Evolutionary conservation across 495 filamentous ascomycete genomes (phyloP), one percentile per base, ranked within the genome.

Genomic region (Tuber microsphaerosporum): DNA sequence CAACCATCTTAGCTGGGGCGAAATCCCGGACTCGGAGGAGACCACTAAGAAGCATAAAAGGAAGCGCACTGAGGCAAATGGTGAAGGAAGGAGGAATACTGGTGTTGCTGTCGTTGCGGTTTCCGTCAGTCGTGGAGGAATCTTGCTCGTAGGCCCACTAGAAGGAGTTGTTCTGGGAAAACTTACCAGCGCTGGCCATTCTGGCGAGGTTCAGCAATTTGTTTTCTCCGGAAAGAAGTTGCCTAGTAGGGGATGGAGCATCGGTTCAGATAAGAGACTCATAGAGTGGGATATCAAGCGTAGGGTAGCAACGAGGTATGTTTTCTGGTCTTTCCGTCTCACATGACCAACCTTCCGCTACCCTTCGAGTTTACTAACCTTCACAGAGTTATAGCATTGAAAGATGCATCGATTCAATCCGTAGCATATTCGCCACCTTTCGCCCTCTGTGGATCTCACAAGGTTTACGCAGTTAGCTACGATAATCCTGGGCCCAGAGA

Each of bases 281-380:
- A 85, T 90, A 16, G 88, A 89, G 79, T 90, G 88, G 88, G 87
- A 90, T 81, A 79, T 89, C 74, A 83, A 79, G 72, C 86, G 85
- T 17, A 85, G 85, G 75, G 83, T 85, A 79, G 85, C 82, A 71
- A 77, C 86, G 70, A 86, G 84, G 88, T 89, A 84, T 73, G 84
- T 70, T 7, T 69, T 51, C 86, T 87, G 82, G 71, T 82, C 48
- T 20, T 31, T 69, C 44, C 46, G 39, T 71, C 44, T 69, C 8
- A 39, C 39, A 22, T 22, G 46, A 19, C 37, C 70, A 41, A 41
- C 4, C 39, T 6, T 41, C 39, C 39, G 5, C 39, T 41, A 41
- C 39, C 39, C 34, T 34, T 26, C 31, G 8, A 69, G 70, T 65
- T 69, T 48, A 48, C 46, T 48, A 22, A 48, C 46, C 0, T 48